Base-by-base conservation (phyloP, 2,329 filamentous ascomycete genomes). In the Aspergillus pseudotamarii region DNA sequence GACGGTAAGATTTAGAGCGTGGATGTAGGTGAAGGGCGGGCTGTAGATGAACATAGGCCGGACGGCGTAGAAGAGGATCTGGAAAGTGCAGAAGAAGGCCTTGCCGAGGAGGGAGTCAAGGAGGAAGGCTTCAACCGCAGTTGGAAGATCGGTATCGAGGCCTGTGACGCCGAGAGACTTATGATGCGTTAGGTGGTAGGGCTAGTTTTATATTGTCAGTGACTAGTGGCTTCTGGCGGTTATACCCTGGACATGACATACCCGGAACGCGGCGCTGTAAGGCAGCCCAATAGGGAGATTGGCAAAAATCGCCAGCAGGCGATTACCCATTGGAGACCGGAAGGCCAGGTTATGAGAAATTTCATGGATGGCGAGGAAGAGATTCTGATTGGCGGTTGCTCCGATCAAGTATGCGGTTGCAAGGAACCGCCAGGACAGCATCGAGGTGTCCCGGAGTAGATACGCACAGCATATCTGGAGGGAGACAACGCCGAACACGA, bases 311-410 rank as follows among this genome's bases (percentile, higher is more conserved):
- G 95, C 95, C 68, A 98, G 85, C 58, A 97, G 76, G 23, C 95
- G 86, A 81, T 99, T 99, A 65, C 88, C 89, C 48, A 89, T 77
- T 1, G 92, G 86, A 30, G 88, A 94, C 69, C 88, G 88, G 84
- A 98, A 98, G 41, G 94, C 95, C 66, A 99, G 85, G 77, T 99
- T 99, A 82, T 99, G 95, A 19, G 93, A 96, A 78, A 99, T 98
- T 81, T 99, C 95, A 82, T 99, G 95, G 75, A 99, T 99, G 63
- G 95, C 93, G 48, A 99, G 89, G 83, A 99, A 99, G 57, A 98
- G 87, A 79, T 99, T 99, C 84, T 99, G 95, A 84, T 98, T 99
- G 60, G 94, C 89, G 0, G 95, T 98, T 34, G 95, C 95, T 62
- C 95, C 95, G 66, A 99, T 85, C 60, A 97, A 82, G 80, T 99